Percentiles rank a stretch among this genome's conserved stretches.
Conservation (phyloP, 2,329 filamentous ascomycete species). For the Beauveria caledonica region DNA sequence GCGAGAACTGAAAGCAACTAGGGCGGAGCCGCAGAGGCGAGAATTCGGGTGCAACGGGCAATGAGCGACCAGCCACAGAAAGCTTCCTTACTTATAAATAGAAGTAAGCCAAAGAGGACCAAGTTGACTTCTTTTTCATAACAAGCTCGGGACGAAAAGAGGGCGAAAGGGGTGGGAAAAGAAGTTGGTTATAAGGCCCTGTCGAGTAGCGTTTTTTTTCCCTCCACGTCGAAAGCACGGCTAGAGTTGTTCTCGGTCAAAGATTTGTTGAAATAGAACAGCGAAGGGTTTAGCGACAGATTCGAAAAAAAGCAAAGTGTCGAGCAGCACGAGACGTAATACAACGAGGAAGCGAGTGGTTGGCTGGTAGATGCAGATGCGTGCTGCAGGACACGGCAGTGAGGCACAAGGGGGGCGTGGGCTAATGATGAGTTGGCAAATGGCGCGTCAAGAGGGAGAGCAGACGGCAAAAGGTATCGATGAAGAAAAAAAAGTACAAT, state of each 20-base stretch:
- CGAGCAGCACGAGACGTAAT: not conserved
- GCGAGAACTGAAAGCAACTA: not conserved
- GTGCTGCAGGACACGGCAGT: not conserved
- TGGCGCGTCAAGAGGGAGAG: not conserved
- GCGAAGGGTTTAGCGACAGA: not conserved
- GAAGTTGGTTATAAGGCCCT: not conserved
- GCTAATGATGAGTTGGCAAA: not conserved
- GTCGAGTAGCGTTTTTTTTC: not conserved
- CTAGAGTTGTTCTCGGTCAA: not conserved
- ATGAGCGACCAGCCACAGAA: not conserved
- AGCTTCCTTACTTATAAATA: not conserved
- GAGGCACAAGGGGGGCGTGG: not conserved
- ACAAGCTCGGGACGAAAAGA: not conserved
- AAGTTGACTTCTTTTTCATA: not conserved
- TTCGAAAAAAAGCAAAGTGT: not conserved
- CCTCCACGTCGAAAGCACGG: not conserved
- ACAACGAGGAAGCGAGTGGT: not conserved
- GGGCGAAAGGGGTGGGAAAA: not conserved
- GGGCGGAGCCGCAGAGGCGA: constrained; percentile 5
- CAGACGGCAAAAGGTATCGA: not conserved
- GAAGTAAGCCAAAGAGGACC: not conserved
- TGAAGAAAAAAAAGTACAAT: not conserved
- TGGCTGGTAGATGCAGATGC: constrained; percentile 3
- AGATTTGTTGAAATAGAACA: not conserved
- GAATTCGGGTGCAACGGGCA: not conserved